Evolutionary conservation across 768 basidiomycete genomes (phyloP).

Genomic region (Mycena maculata): DNA sequence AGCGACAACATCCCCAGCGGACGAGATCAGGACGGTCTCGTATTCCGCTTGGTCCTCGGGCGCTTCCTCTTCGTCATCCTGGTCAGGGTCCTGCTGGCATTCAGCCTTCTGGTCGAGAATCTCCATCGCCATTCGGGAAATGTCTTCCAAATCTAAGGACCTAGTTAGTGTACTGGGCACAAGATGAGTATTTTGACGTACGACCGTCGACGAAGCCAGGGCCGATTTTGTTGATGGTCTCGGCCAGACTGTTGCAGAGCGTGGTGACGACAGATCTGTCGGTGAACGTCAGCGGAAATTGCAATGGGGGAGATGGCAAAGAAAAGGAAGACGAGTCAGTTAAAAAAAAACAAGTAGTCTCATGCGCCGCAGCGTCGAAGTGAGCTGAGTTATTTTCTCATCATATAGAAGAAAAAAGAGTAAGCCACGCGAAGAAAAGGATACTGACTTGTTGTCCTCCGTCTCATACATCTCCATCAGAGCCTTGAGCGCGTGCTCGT

Average conservation of each 20-base stretch:
- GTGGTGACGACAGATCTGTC: conserved; percentile 86
- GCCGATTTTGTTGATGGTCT: conserved; percentile 92
- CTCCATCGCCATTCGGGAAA: conserved; percentile 85
- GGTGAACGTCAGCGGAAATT: conserved; percentile 37
- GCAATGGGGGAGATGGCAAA: conserved; percentile 21
- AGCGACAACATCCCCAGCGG: conserved; percentile 94
- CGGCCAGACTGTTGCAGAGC: conserved; percentile 89
- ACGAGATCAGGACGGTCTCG: conserved; percentile 93
- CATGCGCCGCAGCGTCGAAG: conserved; percentile 75
- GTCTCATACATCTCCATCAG: conserved; percentile 91
- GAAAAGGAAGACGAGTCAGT: conserved; percentile 49
- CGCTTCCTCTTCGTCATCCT: conserved; percentile 87
- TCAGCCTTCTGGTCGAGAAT: conserved; percentile 94
- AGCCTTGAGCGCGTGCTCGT: conserved; percentile 76
- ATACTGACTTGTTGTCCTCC: conserved; percentile 95
- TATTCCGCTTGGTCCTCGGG: conserved; percentile 95
- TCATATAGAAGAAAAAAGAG: conserved; percentile 45
- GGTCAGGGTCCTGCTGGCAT: conserved; percentile 96
- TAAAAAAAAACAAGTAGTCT: conserved; percentile 57
- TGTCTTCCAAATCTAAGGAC: conserved; percentile 71
- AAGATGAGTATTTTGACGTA: conserved; percentile 51
- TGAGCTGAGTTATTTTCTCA: conserved; percentile 82
- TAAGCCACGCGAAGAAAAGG: conserved; percentile 37
- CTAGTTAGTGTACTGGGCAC: conserved; percentile 17
- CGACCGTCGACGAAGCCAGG: conserved; percentile 85